Percentiles rank a stretch among this genome's conserved stretches.
phyloP scores from a whole-genome alignment of 805 yeast genomes.

The Torulaspora gathmanii region DNA sequence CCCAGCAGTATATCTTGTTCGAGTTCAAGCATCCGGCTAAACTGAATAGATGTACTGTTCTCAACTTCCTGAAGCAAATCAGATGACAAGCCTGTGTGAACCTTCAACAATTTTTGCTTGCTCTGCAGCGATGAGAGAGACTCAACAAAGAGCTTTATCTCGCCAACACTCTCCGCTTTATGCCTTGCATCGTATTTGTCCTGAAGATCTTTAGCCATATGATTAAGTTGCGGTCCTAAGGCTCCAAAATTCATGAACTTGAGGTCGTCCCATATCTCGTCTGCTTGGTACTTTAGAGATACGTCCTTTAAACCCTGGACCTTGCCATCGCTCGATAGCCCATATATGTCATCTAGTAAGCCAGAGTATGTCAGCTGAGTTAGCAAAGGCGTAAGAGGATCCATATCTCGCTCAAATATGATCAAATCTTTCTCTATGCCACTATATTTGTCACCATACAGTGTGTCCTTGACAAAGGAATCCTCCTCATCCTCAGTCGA shows the following conservation, averaged over 20 bases:
- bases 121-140: slow-evolving; percentile 62
- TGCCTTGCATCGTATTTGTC: slow-evolving; percentile 59
- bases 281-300: slow-evolving; percentile 18
- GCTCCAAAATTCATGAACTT: slow-evolving; percentile 70
- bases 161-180: slow-evolving; percentile 52
- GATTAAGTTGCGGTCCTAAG: slow-evolving; percentile 69
- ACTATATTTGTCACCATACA: slow-evolving; percentile 35
- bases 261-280: slow-evolving; percentile 40
- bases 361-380: slow-evolving; percentile 82
- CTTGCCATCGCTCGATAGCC: slow-evolving; percentile 42
- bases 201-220: slow-evolving; percentile 66
- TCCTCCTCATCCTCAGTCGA: slow-evolving; percentile 15
- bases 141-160: slow-evolving; percentile 68
- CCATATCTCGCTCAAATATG: slow-evolving; percentile 74
- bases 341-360: slow-evolving; percentile 66
- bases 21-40: slow-evolving; percentile 49
- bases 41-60: slow-evolving; percentile 24
- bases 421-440: slow-evolving; percentile 62
- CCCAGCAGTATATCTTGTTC: slow-evolving; percentile 68
- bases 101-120: slow-evolving; percentile 61
- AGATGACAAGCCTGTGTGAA: slow-evolving; percentile 74
- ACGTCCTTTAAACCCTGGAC: slow-evolving; percentile 25
- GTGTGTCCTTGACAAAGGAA: slow-evolving; percentile 24
- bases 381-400: slow-evolving; percentile 63
- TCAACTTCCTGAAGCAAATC: slow-evolving; percentile 47